Base-by-base conservation (phyloP, 805 yeast species). In the Yamadazyma insecticola region DNA sequence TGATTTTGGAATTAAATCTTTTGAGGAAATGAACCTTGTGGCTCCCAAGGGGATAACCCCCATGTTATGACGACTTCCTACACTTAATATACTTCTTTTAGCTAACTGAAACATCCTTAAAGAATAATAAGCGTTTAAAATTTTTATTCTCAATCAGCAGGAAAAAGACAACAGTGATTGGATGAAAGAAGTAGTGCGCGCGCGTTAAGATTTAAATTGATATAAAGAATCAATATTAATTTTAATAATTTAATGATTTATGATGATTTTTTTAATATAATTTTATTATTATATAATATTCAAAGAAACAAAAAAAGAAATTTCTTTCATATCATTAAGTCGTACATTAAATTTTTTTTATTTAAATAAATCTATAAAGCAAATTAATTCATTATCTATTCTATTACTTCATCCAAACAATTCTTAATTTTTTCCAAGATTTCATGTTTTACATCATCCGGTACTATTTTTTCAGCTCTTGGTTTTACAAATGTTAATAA, bases 381-480 rank as follows among this genome's bases (percentile, higher is more conserved):
- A n/a, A n/a, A n/a, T n/a, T n/a, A n/a, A n/a, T n/a, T n/a, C n/a
- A n/a, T n/a, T n/a, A n/a, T 13, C 14, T 33, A 33, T 17, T 33
- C 26, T 4, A 62, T 52, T 9, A 56, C 58, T 22, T 53, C 64
- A 27, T 80, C 78, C 30, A 82, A 62, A 42, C 81, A 81, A 15
- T 60, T 68, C 51, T 67, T 68, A 25, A 87, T 76, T 51, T 72
- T 73, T 17, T 62, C 60, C 40, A 85, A 52, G 5, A 80, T 64
- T 19, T 76, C 83, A 5, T 70, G 61, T 48, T 74, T 79, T 9
- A 87, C 79, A 4, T 64, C 61, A 6, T 70, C 75, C 1, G 94
- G 87, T 1, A 87, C 87, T 71, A 78, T 60, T 54, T 77, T 68
- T 36, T 81, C 58, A 0, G 94, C 95, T 45, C 69, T 64, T 6